Conservation (phyloP, 2,329 filamentous ascomycete genomes). For the Aureobasidium sp. region DNA sequence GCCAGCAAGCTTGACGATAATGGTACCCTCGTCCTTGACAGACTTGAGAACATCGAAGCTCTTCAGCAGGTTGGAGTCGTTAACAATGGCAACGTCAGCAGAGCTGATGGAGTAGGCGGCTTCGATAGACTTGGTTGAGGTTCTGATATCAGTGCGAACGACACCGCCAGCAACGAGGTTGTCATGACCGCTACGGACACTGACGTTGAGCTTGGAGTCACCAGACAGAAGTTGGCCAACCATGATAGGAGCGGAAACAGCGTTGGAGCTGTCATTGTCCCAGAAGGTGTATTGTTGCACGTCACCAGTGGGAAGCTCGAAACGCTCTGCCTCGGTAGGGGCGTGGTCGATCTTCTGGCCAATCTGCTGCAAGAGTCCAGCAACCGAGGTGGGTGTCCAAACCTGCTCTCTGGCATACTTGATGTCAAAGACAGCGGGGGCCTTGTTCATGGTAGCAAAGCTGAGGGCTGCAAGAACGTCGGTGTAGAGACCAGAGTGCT, state of each 20-base stretch:
- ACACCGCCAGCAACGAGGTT: conserved; percentile 65
- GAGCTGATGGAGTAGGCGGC: conserved; percentile 72
- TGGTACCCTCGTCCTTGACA: conserved; percentile 59
- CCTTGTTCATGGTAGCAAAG: conserved; percentile 60
- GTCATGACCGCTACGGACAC: conserved; percentile 50
- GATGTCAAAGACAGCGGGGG: conserved; percentile 65
- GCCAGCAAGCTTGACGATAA: conserved; percentile 67
- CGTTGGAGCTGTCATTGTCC: conserved; percentile 70
- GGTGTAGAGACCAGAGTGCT: conserved; percentile 85
- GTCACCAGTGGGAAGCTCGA: conserved; percentile 36
- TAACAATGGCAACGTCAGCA: conserved; percentile 72
- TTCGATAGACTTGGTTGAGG: conserved; percentile 73
- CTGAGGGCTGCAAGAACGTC: conserved; percentile 80
- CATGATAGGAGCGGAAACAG: conserved; percentile 54
- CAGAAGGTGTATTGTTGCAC: conserved; percentile 88
- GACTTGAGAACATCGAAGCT: conserved; percentile 65
- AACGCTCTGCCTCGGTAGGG: conserved; percentile 27
- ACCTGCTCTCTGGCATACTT: conserved; percentile 75
- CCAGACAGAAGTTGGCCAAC: conserved; percentile 52
- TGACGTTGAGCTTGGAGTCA: conserved; percentile 53
- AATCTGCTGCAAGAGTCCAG: conserved; percentile 39
- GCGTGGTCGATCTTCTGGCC: conserved; percentile 30
- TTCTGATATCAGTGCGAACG: conserved; percentile 75
- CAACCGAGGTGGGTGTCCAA: conserved; percentile 51
- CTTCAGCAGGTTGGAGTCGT: conserved; percentile 69